phyloP scores from a whole-genome alignment of 805 yeast genomes.

The Candida manassasensis region DNA sequence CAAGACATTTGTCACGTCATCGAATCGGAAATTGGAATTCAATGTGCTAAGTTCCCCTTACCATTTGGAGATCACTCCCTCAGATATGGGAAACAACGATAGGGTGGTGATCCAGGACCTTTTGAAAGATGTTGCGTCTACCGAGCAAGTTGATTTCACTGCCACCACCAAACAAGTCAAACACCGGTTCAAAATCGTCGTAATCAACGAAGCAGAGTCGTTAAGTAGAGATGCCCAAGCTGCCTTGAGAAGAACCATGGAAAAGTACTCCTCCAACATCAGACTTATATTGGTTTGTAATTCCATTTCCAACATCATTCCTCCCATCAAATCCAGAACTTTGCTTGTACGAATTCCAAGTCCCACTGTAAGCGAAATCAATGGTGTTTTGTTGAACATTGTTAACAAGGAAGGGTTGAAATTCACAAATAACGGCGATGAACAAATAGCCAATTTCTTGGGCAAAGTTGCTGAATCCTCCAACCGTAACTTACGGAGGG shows the following conservation, averaged over 20 bases:
- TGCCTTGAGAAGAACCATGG: slow-evolving; percentile 94
- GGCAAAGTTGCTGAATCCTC: slow-evolving; percentile 49
- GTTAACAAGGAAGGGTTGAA: slow-evolving; percentile 51
- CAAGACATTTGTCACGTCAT: slow-evolving; percentile 70
- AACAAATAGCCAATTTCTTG: slow-evolving; percentile 32
- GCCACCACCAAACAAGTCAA: slow-evolving; percentile 36
- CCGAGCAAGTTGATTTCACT: slow-evolving; percentile 86
- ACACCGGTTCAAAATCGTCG: slow-evolving; percentile 70
- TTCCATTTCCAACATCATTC: slow-evolving; percentile 85
- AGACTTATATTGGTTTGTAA: slow-evolving; percentile 82
- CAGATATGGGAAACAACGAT: slow-evolving; percentile 95
- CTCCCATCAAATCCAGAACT: slow-evolving; percentile 93
- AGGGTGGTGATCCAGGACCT: slow-evolving; percentile 92
- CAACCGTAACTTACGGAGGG: slow-evolving; percentile 71
- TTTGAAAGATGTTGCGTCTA: slow-evolving; percentile 89
- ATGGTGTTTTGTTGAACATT: slow-evolving; percentile 49
- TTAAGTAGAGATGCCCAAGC: slow-evolving; percentile 93
- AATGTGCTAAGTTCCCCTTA: slow-evolving; percentile 88
- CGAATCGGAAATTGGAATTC: slow-evolving; percentile 78
- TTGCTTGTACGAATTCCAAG: slow-evolving; percentile 82
- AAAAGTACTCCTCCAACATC: slow-evolving; percentile 83
- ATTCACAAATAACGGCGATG: slow-evolving; percentile 37
- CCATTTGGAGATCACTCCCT: slow-evolving; percentile 93
- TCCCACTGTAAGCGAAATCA: slow-evolving; percentile 61
- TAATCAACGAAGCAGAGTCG: slow-evolving; percentile 89